These are phyloP conservation scores for Alternaria triticimaculans DNA, from an alignment of 2,329 filamentous ascomycete genomes.

Conservation along the genomic window DNA sequence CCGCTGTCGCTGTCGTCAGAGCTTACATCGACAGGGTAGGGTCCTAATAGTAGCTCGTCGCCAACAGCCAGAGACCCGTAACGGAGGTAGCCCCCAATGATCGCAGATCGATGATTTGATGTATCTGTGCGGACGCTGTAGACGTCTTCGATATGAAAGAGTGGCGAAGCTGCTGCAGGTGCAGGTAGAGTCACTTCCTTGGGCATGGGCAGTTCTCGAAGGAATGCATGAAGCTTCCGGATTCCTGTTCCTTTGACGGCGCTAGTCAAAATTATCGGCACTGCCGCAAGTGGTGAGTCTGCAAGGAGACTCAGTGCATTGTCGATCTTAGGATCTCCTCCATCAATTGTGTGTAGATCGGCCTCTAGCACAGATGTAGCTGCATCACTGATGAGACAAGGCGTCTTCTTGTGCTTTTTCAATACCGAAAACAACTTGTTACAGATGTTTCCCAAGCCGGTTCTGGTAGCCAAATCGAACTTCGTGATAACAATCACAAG, in stretches of 20 bases:
- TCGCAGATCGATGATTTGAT: constrained; percentile 50
- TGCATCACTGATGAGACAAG: constrained; percentile 67
- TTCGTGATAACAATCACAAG: constrained; percentile 88
- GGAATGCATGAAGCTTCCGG: constrained; percentile 78
- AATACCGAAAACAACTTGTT: constrained; percentile 76
- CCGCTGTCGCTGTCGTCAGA: constrained; percentile 49
- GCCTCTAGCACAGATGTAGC: constrained; percentile 41
- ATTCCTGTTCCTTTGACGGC: constrained; percentile 85
- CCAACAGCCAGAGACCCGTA: constrained; percentile 79
- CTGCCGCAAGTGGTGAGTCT: constrained; percentile 57
- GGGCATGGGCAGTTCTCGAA: constrained; percentile 74
- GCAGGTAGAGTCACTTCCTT: constrained; percentile 51
- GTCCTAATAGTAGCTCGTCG: constrained; percentile 79
- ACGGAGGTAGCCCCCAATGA: constrained; percentile 85
- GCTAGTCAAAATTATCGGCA: constrained; percentile 89
- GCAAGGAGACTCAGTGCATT: constrained; percentile 61
- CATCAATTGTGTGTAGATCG: constrained; percentile 62
- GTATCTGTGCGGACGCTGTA: constrained; percentile 67
- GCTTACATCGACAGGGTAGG: constrained; percentile 56
- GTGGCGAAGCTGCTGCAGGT: constrained; percentile 55
- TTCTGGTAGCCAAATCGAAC: constrained; percentile 80
- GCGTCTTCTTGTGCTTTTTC: constrained; percentile 76
- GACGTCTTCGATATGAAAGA: constrained; percentile 92
- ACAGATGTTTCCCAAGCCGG: constrained; percentile 72
- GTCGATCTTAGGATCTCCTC: constrained; percentile 65